Base-by-base conservation (phyloP, 768 basidiomycete genomes). In the Gymnopilus junonius region DNA sequence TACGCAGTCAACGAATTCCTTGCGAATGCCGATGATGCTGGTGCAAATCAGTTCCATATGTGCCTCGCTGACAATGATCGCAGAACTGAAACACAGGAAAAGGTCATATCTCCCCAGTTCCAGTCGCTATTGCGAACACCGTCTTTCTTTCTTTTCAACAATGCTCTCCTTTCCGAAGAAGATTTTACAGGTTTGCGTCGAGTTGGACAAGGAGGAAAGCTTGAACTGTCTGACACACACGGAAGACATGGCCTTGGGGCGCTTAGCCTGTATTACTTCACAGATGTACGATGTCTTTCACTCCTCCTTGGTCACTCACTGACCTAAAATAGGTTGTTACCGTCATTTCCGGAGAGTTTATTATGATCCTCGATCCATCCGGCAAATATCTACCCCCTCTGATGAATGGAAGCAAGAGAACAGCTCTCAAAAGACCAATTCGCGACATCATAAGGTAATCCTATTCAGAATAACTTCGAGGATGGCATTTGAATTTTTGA, bases 211-310 rank as follows among this genome's bases (percentile, higher is more conserved):
- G 83, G 84, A 8, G 80, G 82, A 1, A 85, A 86, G 64, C 58
- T 56, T 1, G 73, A 63, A 1, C 56, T 69, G n/a, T 55, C 59
- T 0, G 78, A 79, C 42, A 78, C 76, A 1, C 82, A 83, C 51
- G 85, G 84, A 0, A 75, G 79, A 53, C 83, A 82, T 70, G 85
- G 85, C 4, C 71, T 82, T 7, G 85, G 85, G 0, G 80, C 82
- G 6, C 68, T 86, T 8, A 77, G 79, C 1, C 77, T 83, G 70
- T 86, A 79, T 63, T 82, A 84, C 68, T 78, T 85, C 59, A 77
- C 80, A 0, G 83, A 85, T 63, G 84, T 83, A 58, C 57, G 75
- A 11, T 17, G 27, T 43, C 17, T 31, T 25, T 29, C 3, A 14
- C 21, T 6, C 4, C 43, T 14, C 27, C 6, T 15, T 42, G 51